Percentiles rank a stretch among this genome's conserved stretches.
These are phyloP conservation scores for Tulasnella sp. DNA, from an alignment of 768 basidiomycete genomes.

Conservation along the genomic window DNA sequence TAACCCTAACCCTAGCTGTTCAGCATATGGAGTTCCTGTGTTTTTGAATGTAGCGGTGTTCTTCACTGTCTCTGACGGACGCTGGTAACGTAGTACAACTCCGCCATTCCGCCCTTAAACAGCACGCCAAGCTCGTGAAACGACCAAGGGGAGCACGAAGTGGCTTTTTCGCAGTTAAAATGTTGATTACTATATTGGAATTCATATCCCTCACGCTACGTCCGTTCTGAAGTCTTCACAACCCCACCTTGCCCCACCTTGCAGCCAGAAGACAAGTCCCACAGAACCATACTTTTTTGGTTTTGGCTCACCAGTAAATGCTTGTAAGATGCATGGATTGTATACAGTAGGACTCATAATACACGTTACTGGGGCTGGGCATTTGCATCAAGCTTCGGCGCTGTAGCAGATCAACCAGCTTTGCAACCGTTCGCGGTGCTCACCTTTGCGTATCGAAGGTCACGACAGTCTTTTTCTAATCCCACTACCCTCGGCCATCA, in stretches of 20 bases:
- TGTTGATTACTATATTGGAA: not conserved
- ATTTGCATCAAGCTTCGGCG: not conserved
- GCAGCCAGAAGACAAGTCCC: not conserved
- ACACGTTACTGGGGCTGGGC: not conserved
- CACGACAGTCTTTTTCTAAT: conserved; percentile 11
- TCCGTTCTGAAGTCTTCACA: too few species aligned
- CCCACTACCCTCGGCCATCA: conserved; percentile 14
- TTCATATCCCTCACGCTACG: too few species aligned
- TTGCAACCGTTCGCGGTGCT: conserved; percentile 15
- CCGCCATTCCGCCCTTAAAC: not conserved
- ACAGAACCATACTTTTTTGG: too few species aligned
- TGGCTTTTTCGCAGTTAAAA: not conserved
- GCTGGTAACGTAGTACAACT: too few species aligned
- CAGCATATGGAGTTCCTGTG: too few species aligned
- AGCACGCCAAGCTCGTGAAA: too few species aligned
- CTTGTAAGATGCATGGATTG: not conserved
- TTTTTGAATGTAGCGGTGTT: not conserved
- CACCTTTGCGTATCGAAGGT: conserved; percentile 7
- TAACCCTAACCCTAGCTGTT: conserved; percentile 17
- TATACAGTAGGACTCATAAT: not conserved
- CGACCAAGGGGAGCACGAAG: not conserved
- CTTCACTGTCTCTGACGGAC: too few species aligned
- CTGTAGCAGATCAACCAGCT: not conserved
- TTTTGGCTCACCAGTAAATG: not conserved
- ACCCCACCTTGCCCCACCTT: too few species aligned